phyloP scores from a whole-genome alignment of 495 filamentous ascomycete species.

The Penicillium angulare region DNA sequence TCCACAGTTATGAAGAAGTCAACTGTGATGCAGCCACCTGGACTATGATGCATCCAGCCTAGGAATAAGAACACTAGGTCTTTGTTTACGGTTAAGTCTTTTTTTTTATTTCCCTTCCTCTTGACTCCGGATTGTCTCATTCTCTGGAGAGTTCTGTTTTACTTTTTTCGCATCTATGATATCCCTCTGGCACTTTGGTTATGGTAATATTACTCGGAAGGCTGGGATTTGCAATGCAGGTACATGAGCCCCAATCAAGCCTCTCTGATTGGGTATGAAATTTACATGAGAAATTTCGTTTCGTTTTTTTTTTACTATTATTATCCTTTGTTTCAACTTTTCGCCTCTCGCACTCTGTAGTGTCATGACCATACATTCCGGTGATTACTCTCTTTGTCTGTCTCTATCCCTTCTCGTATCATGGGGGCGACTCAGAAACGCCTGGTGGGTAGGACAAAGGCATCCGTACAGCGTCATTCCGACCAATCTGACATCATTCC shows the following conservation, averaged over 20 bases:
- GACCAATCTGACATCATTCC: conserved; percentile 20
- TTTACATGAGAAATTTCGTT: no score
- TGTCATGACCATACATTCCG: no score
- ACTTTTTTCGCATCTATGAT: conserved; percentile 26
- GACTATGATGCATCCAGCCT: conserved; percentile 52
- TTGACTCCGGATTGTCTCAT: conserved; percentile 1
- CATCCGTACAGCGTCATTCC: conserved; percentile 16
- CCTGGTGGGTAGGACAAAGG: conserved; percentile 19
- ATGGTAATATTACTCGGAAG: conserved; percentile 7
- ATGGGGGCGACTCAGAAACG: neutral
- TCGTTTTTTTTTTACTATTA: no score
- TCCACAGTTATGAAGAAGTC: conserved; percentile 78
- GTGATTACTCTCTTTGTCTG: no score
- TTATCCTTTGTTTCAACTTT: no score
- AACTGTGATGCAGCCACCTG: conserved; percentile 71
- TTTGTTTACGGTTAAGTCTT: neutral
- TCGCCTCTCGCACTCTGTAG: no score
- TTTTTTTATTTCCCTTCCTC: conserved; percentile 9
- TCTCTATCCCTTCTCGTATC: neutral
- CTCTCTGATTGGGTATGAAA: no score
- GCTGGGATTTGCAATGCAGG: conserved; percentile 8
- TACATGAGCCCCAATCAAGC: conserved; percentile 4
- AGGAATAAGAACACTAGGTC: neutral
- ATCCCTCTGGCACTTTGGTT: conserved; percentile 27
- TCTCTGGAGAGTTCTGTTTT: neutral